Evolutionary conservation across 306 rosid species (phyloP).

Genomic region (Lithocarpus polystachyus): DNA sequence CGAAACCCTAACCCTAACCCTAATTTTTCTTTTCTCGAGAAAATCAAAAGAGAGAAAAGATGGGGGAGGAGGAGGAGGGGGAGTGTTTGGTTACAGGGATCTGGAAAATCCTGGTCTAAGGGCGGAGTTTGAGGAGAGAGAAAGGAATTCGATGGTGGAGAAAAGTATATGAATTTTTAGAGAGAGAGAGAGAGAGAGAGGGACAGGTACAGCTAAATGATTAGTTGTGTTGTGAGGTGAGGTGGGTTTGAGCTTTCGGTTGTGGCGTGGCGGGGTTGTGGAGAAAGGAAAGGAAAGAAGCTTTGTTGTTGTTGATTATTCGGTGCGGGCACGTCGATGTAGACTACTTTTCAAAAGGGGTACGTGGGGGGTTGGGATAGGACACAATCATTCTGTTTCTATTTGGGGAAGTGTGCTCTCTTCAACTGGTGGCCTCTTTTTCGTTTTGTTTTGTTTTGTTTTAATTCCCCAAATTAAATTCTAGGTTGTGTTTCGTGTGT

Average conservation of each 20-base stretch:
- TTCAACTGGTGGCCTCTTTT: too few relatives aligned
- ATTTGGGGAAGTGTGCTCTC: not conserved
- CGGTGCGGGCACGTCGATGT: not conserved
- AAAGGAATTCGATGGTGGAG: not conserved
- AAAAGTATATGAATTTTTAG: not conserved
- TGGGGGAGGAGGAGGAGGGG: not conserved
- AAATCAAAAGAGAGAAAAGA: slow-evolving; percentile 21
- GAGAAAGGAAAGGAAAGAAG: not conserved
- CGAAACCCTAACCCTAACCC: slow-evolving; percentile 28
- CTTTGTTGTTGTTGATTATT: not conserved
- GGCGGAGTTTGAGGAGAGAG: slow-evolving; percentile 23
- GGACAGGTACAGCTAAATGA: slow-evolving; percentile 2
- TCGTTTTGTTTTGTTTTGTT: too few relatives aligned
- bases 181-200: not conserved
- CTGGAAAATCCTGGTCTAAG: slow-evolving; percentile 20
- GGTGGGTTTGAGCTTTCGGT: not conserved
- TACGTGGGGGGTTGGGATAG: not conserved
- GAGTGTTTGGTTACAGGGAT: slow-evolving; percentile 25
- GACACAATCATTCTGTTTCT: not conserved
- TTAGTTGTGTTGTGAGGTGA: not conserved
- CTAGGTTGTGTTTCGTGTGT: too few relatives aligned
- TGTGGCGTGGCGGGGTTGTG: not conserved
- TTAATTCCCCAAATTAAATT: too few relatives aligned
- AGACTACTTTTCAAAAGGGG: not conserved
- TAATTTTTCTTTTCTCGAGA: slow-evolving; percentile 28